Base-by-base conservation (phyloP, 108 stramenopile species). In the Stephanodiscus minutulus region DNA sequence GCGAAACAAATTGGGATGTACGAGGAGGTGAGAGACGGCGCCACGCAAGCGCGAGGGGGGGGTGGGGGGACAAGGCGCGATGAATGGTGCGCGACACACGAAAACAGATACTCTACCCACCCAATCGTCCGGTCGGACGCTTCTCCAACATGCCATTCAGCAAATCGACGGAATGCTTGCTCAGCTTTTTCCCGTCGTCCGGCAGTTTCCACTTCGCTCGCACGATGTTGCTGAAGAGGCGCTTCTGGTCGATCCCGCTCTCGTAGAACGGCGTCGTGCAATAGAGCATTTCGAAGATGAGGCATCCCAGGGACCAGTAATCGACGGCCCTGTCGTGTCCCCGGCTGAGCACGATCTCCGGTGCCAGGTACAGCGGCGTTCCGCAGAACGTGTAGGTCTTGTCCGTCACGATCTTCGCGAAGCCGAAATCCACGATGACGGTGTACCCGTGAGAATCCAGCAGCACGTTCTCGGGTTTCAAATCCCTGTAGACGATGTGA, bases 251-350 rank as follows among this genome's bases (percentile, higher is more conserved):
- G 21, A 88, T 82, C 6, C 79, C 70, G 48, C 64, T 60, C 22
- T 82, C 87, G 58, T 87, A 85, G 69, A 95, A 95, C 9, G 94
- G 94, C 22, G 89, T 87, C 50, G 61, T 72, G 2, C 91, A 89
- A 15, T 73, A 84, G 13, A 88, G 56, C 61, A 93, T 91, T 81
- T 96, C 95, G 74, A 92, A 96, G 48, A 93, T 53, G 55, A 96
- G 84, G 61, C 90, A 84, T 9, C 92, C 95, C 5, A 90, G 64
- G 12, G 91, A 88, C 95, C 95, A 96, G 57, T 87, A 92, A 85
- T 99, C 99, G 10, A 96, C 98, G 58, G 85, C 96, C 66, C 96
- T 93, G 77, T 96, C 95, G 84, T 99, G 98, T 35, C 97, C 78
- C 68, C 64, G 49, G 6, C 58, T 59, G 56, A 93, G 73, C 33